Conservation (phyloP, 169 alveolate genomes). For the Miamiensis avidus region DNA sequence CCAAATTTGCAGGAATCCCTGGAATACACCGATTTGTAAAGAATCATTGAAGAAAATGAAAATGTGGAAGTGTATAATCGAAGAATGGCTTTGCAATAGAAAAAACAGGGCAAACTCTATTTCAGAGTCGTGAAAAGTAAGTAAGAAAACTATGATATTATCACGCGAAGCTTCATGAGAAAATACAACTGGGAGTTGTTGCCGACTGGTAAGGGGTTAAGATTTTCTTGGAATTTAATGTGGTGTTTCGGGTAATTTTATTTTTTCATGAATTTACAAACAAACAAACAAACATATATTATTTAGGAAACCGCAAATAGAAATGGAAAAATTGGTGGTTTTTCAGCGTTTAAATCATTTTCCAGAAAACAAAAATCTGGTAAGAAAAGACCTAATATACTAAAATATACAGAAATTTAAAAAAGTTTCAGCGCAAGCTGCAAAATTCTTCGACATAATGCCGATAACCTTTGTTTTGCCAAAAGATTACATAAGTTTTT, state of each 20-base stretch:
- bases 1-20: too few relatives aligned
- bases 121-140: constrained; percentile 73
- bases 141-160: constrained; percentile 78
- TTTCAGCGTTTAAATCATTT: constrained; percentile 84
- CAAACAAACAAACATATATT: too few relatives aligned
- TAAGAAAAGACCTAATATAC: constrained; percentile 79
- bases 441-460: constrained; percentile 66
- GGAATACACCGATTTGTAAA: too few relatives aligned
- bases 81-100: background rate
- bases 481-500: constrained; percentile 76
- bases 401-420: constrained; percentile 67
- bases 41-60: background rate
- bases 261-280: too few relatives aligned
- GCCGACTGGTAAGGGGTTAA: constrained; percentile 74
- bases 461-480: constrained; percentile 85
- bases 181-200: constrained; percentile 70
- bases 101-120: constrained; percentile 42
- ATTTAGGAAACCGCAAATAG: constrained; percentile 81
- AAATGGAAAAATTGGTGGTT: constrained; percentile 64
- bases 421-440: constrained; percentile 56
- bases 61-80: constrained; percentile 17
- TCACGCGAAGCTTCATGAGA: constrained; percentile 65
- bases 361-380: constrained; percentile 63
- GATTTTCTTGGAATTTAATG: constrained; percentile 76
- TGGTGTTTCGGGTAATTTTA: too few relatives aligned